Conservation (phyloP, 1,284 basidiomycete genomes). For the Inonotus hispidus region DNA sequence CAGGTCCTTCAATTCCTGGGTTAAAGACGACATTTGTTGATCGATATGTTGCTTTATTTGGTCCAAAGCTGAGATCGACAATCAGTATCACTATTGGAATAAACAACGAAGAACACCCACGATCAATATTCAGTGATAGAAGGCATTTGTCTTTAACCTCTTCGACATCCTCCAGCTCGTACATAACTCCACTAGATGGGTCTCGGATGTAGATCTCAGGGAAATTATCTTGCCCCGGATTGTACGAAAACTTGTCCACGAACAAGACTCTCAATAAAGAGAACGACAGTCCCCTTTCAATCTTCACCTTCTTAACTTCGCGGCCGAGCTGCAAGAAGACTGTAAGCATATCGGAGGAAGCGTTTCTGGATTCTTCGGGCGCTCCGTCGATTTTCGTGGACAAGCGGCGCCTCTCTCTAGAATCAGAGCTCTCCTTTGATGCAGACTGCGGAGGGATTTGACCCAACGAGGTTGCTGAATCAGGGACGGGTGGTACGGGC, state of each 20-base stretch:
- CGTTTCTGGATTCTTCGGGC: constrained; percentile 18
- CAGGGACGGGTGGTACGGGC: constrained; percentile 33
- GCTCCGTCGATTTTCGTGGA: constrained; percentile 7
- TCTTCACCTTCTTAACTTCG: constrained; percentile 83
- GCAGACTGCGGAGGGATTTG: constrained; percentile 28
- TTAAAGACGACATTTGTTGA: constrained; percentile 77
- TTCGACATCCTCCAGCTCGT: constrained; percentile 93
- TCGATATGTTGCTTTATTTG: constrained; percentile 99
- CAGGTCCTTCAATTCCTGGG: constrained; percentile 90
- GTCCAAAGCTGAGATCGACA: constrained; percentile 70
- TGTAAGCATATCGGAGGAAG: constrained; percentile 40
- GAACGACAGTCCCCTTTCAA: constrained; percentile 71
- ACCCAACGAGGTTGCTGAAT: constrained; percentile 28
- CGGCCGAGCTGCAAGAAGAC: constrained; percentile 90
- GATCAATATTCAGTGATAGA: constrained; percentile 92
- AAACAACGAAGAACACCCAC: constrained; percentile 46
- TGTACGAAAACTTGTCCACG: constrained; percentile 94
- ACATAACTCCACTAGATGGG: constrained; percentile 85
- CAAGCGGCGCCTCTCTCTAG: background rate
- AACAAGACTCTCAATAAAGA: constrained; percentile 80
- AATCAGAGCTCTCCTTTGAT: constrained; percentile 22
- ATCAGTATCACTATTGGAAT: constrained; percentile 8
- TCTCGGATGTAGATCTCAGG: constrained; percentile 96
- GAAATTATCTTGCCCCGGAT: constrained; percentile 89
- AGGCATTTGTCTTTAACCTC: constrained; percentile 88